Evolutionary conservation across 2,329 filamentous ascomycete species (phyloP), one percentile per base, ranked within the genome.

Genomic region (Trichoderma oligosporum): DNA sequence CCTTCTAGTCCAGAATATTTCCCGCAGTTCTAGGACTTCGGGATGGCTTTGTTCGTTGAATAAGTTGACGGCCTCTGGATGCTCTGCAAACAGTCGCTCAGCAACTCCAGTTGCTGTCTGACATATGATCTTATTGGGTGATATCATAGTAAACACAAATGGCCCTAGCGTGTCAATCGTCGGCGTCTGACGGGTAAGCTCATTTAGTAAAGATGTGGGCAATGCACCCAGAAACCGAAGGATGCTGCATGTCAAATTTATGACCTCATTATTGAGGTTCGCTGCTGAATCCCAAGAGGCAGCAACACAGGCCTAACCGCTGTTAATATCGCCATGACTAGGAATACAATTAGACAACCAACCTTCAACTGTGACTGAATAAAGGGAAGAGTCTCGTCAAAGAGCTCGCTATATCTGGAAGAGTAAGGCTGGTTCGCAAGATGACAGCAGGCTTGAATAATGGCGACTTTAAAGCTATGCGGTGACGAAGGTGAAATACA

Each of bases 391-490:
- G 79, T 78, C 22, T 77, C 77, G 5, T 73, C 68, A 65, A 85
- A 86, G 3, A 88, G 70, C n/a, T 75, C 75, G 36, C 76, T 71
- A 61, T 83, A 86, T 46, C 75, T 73, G 8, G 74, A 68, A 9
- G 77, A 67, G 60, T 80, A 74, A 4, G 73, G 70, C 58, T 82
- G 75, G 49, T 78, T 75, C 7, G 83, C 82, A 69, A 87, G 85
- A 66, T 86, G 82, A 35, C 80, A 79, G 63, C 84, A 86, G 9
- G 80, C 81, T 66, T 84, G 82, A 20, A 87, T 77, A 24, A 83
- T 76, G 7, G 84, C 82, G 44, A 86, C 76, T 67, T 85, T 86
- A 69, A 86, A 87, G 52, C 73, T 77, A 52, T 77, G 72, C 7
- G 85, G 83, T 1, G 84, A 75, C 54, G 74, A 77, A n/a, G 78